phyloP scores from a whole-genome alignment of 2,329 filamentous ascomycete species.

The Sporothrix protearum region DNA sequence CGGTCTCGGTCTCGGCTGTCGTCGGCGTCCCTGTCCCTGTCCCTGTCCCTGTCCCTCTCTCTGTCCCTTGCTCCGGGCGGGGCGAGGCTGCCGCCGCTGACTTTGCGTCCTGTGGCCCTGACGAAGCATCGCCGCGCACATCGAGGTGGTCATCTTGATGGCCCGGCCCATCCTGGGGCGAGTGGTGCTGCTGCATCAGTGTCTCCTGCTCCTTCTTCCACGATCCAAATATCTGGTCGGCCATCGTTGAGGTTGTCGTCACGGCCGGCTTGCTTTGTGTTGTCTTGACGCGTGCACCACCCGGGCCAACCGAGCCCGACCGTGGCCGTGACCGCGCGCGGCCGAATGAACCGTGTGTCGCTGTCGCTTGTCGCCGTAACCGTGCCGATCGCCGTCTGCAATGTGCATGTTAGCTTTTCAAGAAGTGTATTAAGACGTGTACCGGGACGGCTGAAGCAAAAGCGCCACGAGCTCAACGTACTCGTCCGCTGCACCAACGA shows the following conservation, averaged over 20 bases:
- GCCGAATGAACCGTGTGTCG: constrained; percentile 56
- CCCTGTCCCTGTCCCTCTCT: too few relatives aligned
- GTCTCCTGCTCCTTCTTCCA: constrained; percentile 50
- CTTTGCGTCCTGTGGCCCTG: constrained; percentile 31
- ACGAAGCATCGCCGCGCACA: constrained; percentile 35
- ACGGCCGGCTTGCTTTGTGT: constrained; percentile 49
- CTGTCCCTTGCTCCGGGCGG: not conserved
- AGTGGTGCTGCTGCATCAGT: constrained; percentile 19
- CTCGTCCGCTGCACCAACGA: constrained; percentile 42
- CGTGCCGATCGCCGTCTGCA: constrained; percentile 51
- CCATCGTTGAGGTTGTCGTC: constrained; percentile 54
- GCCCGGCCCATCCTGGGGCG: constrained; percentile 14
- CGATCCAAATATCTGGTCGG: constrained; percentile 59
- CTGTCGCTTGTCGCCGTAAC: constrained; percentile 49
- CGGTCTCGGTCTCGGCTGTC: constrained; percentile 28
- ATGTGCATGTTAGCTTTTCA: constrained; percentile 18
- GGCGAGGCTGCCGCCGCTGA: constrained; percentile 26
- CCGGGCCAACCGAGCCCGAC: constrained; percentile 22
- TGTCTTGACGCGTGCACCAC: constrained; percentile 18
- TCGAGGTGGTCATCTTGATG: constrained; percentile 26
- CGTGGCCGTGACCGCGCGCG: constrained; percentile 56
- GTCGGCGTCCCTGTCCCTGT: constrained; percentile 26
- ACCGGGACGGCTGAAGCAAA: not conserved
- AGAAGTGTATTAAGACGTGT: too few relatives aligned
- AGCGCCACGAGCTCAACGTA: constrained; percentile 10